A percentile compares a stretch with the other conserved stretches of the same genome.
Evolutionary conservation across 371 early-diverging fungal genomes (phyloP).

Genomic region (Lichtheimia corymbifera): DNA sequence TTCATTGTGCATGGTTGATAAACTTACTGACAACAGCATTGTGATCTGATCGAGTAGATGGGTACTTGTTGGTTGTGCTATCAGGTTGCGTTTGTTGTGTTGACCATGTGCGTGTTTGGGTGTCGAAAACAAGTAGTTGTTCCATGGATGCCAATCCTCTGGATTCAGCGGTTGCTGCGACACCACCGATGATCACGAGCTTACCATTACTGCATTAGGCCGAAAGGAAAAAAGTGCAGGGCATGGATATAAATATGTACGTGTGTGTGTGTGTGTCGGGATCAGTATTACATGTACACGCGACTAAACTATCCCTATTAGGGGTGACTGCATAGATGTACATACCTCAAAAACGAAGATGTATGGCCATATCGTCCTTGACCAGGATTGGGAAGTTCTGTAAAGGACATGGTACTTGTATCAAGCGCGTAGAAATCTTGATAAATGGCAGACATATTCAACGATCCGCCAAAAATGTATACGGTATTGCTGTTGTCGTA

Average conservation of each 20-base stretch:
- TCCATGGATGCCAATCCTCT: conserved; percentile 19
- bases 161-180: not conserved
- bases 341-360: conserved; percentile 36
- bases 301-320: conserved; percentile 7
- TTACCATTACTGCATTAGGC: conserved; percentile 31
- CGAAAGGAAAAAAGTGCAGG: conserved; percentile 11
- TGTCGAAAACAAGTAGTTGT: conserved; percentile 27
- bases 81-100: not conserved
- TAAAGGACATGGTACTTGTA: conserved; percentile 11
- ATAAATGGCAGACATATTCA: conserved; percentile 14
- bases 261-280: no score
- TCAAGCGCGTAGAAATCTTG: conserved; percentile 32
- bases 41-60: conserved; percentile 28
- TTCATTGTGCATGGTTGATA: not conserved
- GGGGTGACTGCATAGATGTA: not conserved
- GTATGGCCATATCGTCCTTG: conserved; percentile 38
- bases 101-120: conserved; percentile 26
- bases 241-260: not conserved
- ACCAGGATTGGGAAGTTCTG: conserved; percentile 13
- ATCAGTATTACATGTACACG: conserved; percentile 1
- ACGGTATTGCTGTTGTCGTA: conserved; percentile 17
- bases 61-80: conserved; percentile 3
- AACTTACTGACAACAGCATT: conserved; percentile 44
- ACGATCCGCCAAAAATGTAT: conserved; percentile 34
- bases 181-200: conserved; percentile 45